Percentiles rank a stretch among this genome's conserved stretches.
Evolutionary conservation across 2,329 filamentous ascomycete genomes (phyloP).

Genomic region (Pseudogymnoascus sp.): DNA sequence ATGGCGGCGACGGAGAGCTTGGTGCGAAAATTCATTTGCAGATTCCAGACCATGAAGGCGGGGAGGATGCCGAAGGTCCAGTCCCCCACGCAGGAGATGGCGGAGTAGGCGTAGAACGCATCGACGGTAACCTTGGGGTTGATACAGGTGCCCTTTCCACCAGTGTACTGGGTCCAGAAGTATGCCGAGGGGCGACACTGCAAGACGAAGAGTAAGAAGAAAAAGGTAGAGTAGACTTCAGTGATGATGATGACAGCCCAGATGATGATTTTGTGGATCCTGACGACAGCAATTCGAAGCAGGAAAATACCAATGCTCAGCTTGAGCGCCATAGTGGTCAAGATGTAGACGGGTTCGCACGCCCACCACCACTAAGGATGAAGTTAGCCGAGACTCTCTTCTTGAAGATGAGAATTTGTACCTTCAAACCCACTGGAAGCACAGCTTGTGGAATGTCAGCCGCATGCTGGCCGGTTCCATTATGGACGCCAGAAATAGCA

Average conservation of each 20-base stretch:
- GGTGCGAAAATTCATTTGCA: conserved; percentile 32
- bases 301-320: conserved; percentile 33
- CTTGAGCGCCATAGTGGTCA: conserved; percentile 32
- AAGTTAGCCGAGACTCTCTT: not conserved
- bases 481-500: conserved; percentile 15
- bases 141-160: conserved; percentile 28
- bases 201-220: conserved; percentile 30
- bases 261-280: conserved; percentile 28
- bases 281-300: conserved; percentile 28
- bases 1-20: conserved; percentile 29
- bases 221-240: conserved; percentile 29
- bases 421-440: not conserved
- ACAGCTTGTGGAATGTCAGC: conserved; percentile 8
- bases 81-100: conserved; percentile 31
- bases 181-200: conserved; percentile 32
- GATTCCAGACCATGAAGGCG: conserved; percentile 32
- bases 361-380: conserved; percentile 28
- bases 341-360: conserved; percentile 31
- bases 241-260: conserved; percentile 26
- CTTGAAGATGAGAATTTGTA: not conserved
- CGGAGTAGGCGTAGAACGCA: conserved; percentile 32
- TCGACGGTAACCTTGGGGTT: conserved; percentile 23
- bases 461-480: conserved; percentile 18
- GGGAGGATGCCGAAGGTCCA: conserved; percentile 34
- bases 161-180: conserved; percentile 31